Base-by-base conservation (phyloP, 495 filamentous ascomycete species). In the Melanomma pulvis-pyrius region DNA sequence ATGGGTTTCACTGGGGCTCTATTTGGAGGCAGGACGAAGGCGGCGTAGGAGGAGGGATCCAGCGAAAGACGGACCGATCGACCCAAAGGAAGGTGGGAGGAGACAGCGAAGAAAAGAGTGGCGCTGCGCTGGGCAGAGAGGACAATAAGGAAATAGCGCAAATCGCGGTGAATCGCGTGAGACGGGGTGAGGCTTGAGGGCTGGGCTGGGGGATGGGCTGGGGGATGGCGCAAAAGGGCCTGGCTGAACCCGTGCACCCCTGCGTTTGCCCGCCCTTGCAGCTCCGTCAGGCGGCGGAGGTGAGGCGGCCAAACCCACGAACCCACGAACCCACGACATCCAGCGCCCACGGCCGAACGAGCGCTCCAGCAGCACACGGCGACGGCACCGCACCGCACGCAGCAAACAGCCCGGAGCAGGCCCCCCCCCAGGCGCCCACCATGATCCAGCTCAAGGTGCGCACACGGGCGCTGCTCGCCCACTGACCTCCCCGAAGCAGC, bases 371-470 rank as follows among this genome's bases (percentile, higher is more conserved):
- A 21, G 56, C 39, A 49, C 34, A 59, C 32, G 30, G 15, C 48
- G 36, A 55, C 36, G 34, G 61, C 28, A 29, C 44, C 24, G 48
- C 48, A 28, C 39, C 8, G 19, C 25, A 52, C 46, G 47, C 47
- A 46, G 53, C 53, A 57, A 41, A 57, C 32, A 57, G 30, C 51
- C 19, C 50, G n/a, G 8, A 28, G 50, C 24, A 25, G 50, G 50
- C 32, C 15, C 17, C 39, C 17, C 39, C 39, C 8, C 39, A 44
- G 39, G 39, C 39, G 39, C 8, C 39, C 39, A 44, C 39, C 75
- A 98, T 98, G 94, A 96, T 98, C 77, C 94, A 98, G 84, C 82
- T 98, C 82, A 98, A 98, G 92, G 94, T 94, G 73, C 50, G 72
- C 21, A 24, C 48, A 0, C 22, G 8, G 24, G 24, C 6, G 8